A percentile compares a stretch with the other conserved stretches of the same genome.
These are phyloP conservation scores for Aaosphaeria arxii DNA, from an alignment of 2,329 filamentous ascomycete genomes.

Conservation along the genomic window DNA sequence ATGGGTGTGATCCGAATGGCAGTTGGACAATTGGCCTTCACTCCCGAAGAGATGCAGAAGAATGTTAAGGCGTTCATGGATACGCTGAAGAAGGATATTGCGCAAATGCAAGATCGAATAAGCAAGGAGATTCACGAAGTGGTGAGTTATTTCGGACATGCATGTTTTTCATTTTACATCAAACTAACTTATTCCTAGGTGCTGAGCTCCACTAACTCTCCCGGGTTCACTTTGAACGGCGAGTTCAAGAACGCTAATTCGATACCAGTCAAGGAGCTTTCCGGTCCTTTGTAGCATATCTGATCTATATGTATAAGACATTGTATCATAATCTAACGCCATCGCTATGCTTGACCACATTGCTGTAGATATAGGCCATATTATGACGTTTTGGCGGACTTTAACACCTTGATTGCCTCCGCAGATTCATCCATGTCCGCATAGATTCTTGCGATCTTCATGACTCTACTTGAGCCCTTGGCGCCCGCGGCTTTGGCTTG, in stretches of 20 bases:
- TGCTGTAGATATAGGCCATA: constrained; percentile 2
- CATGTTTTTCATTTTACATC: neutral
- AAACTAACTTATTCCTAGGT: constrained; percentile 54
- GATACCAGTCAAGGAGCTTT: constrained; percentile 38
- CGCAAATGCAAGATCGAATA: constrained; percentile 59
- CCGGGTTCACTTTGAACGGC: constrained; percentile 83
- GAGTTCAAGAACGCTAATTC: constrained; percentile 59
- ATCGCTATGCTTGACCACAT: constrained; percentile 41
- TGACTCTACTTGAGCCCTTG: constrained; percentile 41
- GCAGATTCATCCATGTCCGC: constrained; percentile 58
- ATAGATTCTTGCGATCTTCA: constrained; percentile 60
- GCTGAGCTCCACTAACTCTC: constrained; percentile 81
- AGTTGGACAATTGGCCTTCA: constrained; percentile 87
- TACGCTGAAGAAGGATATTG: constrained; percentile 75
- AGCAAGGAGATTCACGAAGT: constrained; percentile 73
- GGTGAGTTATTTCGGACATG: constrained; percentile 41
- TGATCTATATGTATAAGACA: constrained; percentile 24
- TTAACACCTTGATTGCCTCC: constrained; percentile 59
- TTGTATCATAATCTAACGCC: constrained; percentile 44
- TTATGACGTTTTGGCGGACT: constrained; percentile 28
- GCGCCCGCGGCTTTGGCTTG: constrained; percentile 48
- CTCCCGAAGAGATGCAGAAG: constrained; percentile 77
- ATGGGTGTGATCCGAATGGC: constrained; percentile 81
- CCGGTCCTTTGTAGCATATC: constrained; percentile 28
- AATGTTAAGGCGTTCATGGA: constrained; percentile 79